Percentiles rank a stretch among this genome's conserved stretches.
phyloP scores from a whole-genome alignment of 306 rosid species.

The Abrus precatorius region DNA sequence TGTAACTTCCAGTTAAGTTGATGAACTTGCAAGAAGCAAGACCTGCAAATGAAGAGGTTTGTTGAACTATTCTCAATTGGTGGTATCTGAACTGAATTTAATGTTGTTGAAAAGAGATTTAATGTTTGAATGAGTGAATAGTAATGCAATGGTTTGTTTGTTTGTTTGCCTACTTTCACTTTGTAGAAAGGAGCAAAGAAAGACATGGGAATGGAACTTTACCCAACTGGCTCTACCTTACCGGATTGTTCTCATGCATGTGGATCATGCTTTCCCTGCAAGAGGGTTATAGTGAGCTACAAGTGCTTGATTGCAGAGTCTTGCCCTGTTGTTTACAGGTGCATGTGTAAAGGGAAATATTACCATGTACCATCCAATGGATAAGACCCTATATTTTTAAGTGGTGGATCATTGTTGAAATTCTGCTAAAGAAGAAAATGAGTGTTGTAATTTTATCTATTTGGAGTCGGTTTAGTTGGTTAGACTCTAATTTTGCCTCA shows the following conservation, averaged over 20 bases:
- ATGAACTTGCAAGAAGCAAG: constrained; percentile 45
- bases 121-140: too few species aligned
- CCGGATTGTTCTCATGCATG: constrained; percentile 91
- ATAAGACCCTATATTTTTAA: background rate
- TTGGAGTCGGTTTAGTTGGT: constrained; percentile 19
- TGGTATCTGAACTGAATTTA: constrained; percentile 8
- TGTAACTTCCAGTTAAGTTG: constrained; percentile 35
- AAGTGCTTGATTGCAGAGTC: constrained; percentile 77
- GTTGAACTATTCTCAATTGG: background rate
- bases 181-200: constrained; percentile 53
- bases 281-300: constrained; percentile 92
- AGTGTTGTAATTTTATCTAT: background rate
- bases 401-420: background rate
- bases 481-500: constrained; percentile 5
- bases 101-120: background rate
- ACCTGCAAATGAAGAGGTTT: constrained; percentile 47
- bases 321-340: constrained; percentile 83
- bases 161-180: constrained; percentile 17
- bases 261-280: constrained; percentile 88
- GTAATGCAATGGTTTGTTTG: background rate
- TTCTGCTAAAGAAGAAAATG: constrained; percentile 6
- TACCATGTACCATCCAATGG: constrained; percentile 85
- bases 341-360: constrained; percentile 83
- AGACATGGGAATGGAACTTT: constrained; percentile 58
- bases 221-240: constrained; percentile 70